Evolutionary conservation across 1,284 basidiomycete species (phyloP), one percentile per base, ranked within the genome.

Genomic region (Marasmius tenuissimus): DNA sequence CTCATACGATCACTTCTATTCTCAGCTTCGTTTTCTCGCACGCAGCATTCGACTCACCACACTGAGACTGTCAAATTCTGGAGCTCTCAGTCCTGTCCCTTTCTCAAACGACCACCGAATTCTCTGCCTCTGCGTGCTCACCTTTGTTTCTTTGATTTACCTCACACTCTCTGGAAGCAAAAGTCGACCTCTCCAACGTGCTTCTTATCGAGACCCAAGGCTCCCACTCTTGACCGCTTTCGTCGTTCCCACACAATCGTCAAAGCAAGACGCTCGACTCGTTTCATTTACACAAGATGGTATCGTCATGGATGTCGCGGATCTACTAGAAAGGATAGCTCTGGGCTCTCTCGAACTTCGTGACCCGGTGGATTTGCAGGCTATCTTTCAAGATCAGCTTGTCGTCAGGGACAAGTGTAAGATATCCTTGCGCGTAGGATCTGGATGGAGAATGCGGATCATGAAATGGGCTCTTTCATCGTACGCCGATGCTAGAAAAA

Each of bases 311-410:
- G 34, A 48, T 48, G n/a, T 60, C 22, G n/a, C 51, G 20, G 12
- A 12, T n/a, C 37, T 60, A 14, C 27, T 60, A 14, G n/a, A 55
- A 33, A 18, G 34, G 35, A 55, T 60, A 16, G 16, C n/a, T 18
- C 27, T 10, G 3, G 52, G 52, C 10, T 27, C 34, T 7, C 3
- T 60, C 14, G 59, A 55, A 48, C 33, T 60, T 33, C 59, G 59
- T 11, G 16, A 60, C 11, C 39, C 38, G 9, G 33, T 27, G 8
- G 10, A 45, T 10, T 22, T 60, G 27, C 52, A 38, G 14, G 22
- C 18, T n/a, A 22, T 60, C 10, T 60, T 60, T 54, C 57, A 33
- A 10, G 35, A 58, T 35, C 45, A 35, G 14, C 57, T 58, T 5
- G 34, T 34, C n/a, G 38, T n/a, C n/a, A 16, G 14, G 9, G 12